Conservation (phyloP, 805 yeast species). For the Tetrapisispora iriomotensis region DNA sequence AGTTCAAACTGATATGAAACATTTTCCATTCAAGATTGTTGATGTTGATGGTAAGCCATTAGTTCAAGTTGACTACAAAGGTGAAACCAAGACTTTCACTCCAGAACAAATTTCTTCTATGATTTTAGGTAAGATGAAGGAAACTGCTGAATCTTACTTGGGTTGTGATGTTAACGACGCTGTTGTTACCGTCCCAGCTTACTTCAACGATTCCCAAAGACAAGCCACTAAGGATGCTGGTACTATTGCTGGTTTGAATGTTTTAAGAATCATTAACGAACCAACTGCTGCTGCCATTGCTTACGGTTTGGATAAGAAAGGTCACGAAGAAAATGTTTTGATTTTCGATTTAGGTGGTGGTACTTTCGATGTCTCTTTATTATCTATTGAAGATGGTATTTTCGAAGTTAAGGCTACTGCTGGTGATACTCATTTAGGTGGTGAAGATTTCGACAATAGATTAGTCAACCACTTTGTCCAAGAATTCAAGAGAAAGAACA, state of each 20-base stretch:
- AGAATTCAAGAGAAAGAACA: slow-evolving; percentile 97
- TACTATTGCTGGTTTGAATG: slow-evolving; percentile 88
- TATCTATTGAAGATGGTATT: slow-evolving; percentile 91
- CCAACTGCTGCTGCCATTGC: slow-evolving; percentile 98
- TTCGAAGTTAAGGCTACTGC: slow-evolving; percentile 93
- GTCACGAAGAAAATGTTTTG: slow-evolving; percentile 77
- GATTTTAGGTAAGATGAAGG: slow-evolving; percentile 88
- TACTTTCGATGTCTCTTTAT: slow-evolving; percentile 93
- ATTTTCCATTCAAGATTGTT: slow-evolving; percentile 77
- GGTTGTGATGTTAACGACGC: slow-evolving; percentile 83
- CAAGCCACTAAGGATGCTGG: slow-evolving; percentile 97
- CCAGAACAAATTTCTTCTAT: slow-evolving; percentile 94
- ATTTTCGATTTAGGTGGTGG: slow-evolving; percentile 98
- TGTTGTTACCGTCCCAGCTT: slow-evolving; percentile 92
- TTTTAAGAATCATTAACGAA: slow-evolving; percentile 87
- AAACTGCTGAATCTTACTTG: slow-evolving; percentile 83
- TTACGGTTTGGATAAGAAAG: slow-evolving; percentile 71
- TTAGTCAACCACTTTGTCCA: slow-evolving; percentile 86
- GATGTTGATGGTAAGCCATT: slow-evolving; percentile 79
- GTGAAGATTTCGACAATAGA: slow-evolving; percentile 97
- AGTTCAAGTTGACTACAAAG: slow-evolving; percentile 79
- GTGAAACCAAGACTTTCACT: slow-evolving; percentile 76
- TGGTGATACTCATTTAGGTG: slow-evolving; percentile 84
- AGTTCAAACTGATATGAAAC: slow-evolving; percentile 52
- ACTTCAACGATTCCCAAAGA: slow-evolving; percentile 93